Base-by-base conservation (phyloP, 495 filamentous ascomycete species). In the Stereocaulon alpinum region DNA sequence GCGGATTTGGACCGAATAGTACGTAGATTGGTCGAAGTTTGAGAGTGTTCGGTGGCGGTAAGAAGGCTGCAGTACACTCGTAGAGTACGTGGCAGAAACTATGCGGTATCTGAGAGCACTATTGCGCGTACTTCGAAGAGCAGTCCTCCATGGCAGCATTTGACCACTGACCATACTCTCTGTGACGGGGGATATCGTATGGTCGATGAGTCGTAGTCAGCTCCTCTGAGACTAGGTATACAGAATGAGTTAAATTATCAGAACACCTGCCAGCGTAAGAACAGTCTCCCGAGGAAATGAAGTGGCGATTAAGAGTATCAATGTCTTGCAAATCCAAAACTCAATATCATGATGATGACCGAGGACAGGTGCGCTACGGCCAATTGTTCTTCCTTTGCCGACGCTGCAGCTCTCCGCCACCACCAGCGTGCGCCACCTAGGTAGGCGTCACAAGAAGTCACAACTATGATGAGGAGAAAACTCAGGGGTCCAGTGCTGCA, bases 141-240 rank as follows among this genome's bases (percentile, higher is more conserved):
- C 73, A 70, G 73, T 76, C 73, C 78, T 79, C 78, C 77, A 80
- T 73, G 76, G 75, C 66, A 79, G 69, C 63, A 74, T 75, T 71
- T 77, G 76, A 70, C 74, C 72, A 72, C 74, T 73, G 70, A 79
- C 70, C 77, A 80, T 80, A 70, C 76, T 80, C 60, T 40, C 15
- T 12, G 45, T 7, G 29, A 51, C 42, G 37, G 29, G 6, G 9
- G 11, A 11, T 1, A 9, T 10, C 3, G 22, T 24, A 24, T 0
- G n/a, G 52, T 40, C 12, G 27, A 27, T 18, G 22, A 42, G 12
- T 9, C 1, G 34, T 37, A 37, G 2, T 37, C 34, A 37, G 34
- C 34, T 37, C 7, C 34, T 37, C 34, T 37, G 11, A 15, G 20
- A 30, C 14, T 29, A 3, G 41, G n/a, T 24, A 4, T 12, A 32